Evolutionary conservation across 2,329 filamentous ascomycete genomes (phyloP).

Genomic region (Neonectria magnoliae): DNA sequence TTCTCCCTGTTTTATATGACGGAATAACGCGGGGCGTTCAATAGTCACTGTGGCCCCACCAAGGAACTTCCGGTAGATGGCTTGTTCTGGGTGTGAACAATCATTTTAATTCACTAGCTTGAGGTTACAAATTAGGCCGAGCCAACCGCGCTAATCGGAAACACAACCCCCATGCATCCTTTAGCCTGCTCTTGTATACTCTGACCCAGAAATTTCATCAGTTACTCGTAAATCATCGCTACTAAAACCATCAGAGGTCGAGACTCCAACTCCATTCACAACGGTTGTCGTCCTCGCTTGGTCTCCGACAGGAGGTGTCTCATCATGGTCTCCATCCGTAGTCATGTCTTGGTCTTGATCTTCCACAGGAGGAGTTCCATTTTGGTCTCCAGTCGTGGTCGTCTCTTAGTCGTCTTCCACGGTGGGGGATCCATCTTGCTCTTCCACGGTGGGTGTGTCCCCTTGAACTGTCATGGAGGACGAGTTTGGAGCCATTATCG

Average conservation of each 20-base stretch:
- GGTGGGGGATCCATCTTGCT: no score
- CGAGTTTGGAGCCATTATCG: background rate
- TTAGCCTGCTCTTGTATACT: background rate
- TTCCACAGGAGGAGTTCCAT: background rate
- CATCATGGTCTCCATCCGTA: background rate
- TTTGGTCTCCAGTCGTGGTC: background rate
- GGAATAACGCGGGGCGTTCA: background rate
- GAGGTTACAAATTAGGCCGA: background rate
- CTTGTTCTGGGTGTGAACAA: background rate
- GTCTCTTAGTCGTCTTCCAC: background rate
- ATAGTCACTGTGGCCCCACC: background rate
- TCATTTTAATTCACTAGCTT: background rate
- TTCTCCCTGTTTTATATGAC: background rate
- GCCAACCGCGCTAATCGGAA: background rate
- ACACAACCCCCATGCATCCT: background rate
- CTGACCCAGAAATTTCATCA: background rate
- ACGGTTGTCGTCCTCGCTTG: background rate
- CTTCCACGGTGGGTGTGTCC: background rate
- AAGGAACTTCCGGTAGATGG: background rate
- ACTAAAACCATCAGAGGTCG: background rate
- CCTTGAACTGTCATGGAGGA: background rate
- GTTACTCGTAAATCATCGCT: background rate
- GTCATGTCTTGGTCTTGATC: background rate
- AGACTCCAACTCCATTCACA: background rate
- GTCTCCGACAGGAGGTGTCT: no score